These are phyloP conservation scores for Brasilioporus rufonigricans DNA, from an alignment of 768 basidiomycete species.

Conservation along the genomic window DNA sequence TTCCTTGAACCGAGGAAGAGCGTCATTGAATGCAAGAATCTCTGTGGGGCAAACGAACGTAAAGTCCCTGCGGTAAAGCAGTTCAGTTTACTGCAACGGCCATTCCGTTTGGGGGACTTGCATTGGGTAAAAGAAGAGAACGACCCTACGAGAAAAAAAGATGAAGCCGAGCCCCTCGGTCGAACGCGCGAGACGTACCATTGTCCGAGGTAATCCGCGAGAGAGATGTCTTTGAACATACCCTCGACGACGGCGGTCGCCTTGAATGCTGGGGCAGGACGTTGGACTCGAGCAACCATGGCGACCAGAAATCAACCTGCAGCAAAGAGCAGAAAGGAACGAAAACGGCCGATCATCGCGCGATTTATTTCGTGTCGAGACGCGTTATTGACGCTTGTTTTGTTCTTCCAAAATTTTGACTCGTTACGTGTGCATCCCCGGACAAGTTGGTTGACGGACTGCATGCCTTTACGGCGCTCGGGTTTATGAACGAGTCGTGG, in stretches of 20 bases:
- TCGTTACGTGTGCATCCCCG: no score
- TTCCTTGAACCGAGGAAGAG: conserved; percentile 69
- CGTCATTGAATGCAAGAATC: conserved; percentile 93
- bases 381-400: conserved; percentile 33
- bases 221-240: conserved; percentile 72
- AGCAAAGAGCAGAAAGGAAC: not conserved
- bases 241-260: conserved; percentile 75
- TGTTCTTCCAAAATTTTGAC: not conserved
- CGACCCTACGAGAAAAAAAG: conserved; percentile 69
- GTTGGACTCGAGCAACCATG: conserved; percentile 65
- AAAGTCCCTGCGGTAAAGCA: conserved; percentile 57
- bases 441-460: no score
- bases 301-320: not conserved
- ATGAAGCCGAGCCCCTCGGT: not conserved
- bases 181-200: conserved; percentile 47
- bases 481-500: no score
- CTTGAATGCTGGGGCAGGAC: conserved; percentile 80
- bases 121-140: conserved; percentile 94
- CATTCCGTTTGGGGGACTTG: conserved; percentile 37
- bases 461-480: no score
- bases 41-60: conserved; percentile 95
- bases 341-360: not conserved
- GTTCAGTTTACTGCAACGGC: not conserved
- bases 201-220: conserved; percentile 73
- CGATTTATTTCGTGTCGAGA: conserved; percentile 19